phyloP scores from a whole-genome alignment of 805 yeast species.

The Starmerella tilneyi region DNA sequence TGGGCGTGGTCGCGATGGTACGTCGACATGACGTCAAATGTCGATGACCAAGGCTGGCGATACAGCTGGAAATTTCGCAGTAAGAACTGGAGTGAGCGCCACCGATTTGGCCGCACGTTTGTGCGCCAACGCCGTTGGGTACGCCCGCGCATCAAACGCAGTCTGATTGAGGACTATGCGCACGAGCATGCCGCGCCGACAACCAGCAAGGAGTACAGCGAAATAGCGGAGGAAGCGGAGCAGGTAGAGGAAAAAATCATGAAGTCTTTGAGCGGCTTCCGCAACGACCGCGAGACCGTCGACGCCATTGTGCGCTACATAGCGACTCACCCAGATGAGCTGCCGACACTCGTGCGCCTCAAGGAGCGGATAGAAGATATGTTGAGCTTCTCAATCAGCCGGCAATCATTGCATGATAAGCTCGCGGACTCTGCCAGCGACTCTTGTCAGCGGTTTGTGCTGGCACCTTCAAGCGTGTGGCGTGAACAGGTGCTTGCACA shows the following conservation, averaged over 20 bases:
- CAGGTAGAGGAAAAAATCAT: neutral
- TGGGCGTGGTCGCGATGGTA: constrained; percentile 70
- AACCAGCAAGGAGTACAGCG: neutral
- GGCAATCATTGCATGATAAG: constrained; percentile 10
- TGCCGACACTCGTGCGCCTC: constrained; percentile 6
- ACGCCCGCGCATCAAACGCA: constrained; percentile 29
- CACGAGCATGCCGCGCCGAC: neutral
- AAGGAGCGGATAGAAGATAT: constrained; percentile 12
- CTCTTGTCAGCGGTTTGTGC: constrained; percentile 13
- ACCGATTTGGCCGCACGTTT: constrained; percentile 46
- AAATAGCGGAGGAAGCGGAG: neutral
- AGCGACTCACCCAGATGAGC: constrained; percentile 14
- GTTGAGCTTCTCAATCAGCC: constrained; percentile 21
- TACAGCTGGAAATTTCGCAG: constrained; percentile 47
- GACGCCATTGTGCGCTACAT: constrained; percentile 15
- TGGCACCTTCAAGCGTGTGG: constrained; percentile 17
- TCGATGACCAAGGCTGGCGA: constrained; percentile 79
- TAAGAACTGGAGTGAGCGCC: constrained; percentile 51
- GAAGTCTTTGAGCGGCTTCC: constrained; percentile 6
- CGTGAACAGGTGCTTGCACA: constrained; percentile 17
- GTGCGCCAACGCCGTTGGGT: constrained; percentile 63
- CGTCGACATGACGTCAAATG: constrained; percentile 56
- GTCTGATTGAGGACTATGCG: constrained; percentile 1
- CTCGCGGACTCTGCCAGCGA: constrained; percentile 10
- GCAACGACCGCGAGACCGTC: constrained; percentile 26